Base-by-base conservation (phyloP, 225 moss, liverwort and hornwort genomes). In the Marchantia polymorpha region DNA sequence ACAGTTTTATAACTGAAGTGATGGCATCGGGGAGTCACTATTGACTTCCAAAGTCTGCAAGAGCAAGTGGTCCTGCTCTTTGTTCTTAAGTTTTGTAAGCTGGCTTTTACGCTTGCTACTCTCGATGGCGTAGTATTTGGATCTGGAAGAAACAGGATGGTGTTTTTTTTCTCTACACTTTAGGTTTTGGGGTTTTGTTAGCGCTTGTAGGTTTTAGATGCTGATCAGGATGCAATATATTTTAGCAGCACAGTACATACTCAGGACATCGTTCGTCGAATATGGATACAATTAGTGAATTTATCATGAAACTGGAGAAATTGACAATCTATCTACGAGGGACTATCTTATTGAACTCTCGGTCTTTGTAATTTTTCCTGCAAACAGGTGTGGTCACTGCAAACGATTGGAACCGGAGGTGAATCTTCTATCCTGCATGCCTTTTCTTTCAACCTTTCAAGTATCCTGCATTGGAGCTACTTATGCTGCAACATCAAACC, bases 381-480 rank as follows among this genome's bases (percentile, higher is more conserved):
- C 30, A 26, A 65, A 15, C 87, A 90, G 90, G 91, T 97, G 97
- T 77, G 97, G 97, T 29, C 94, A 97, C 82, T 97, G 94, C 81
- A 93, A 94, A 87, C 87, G 81, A 13, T 76, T 97, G 80, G 50
- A 86, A 39, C 94, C 94, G n/a, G 92, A 92, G 94, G 94, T 92
- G 48, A 83, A 31, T 8, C 8, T 70, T 48, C 14, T 20, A 22
- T 69, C 17, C 46, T 72, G 72, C 72, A 72, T 23, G n/a, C 20
- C 52, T 50, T 5, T 8, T 4, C 39, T 46, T 46, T 31, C 7
- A n/a, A 12, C 31, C n/a, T 49, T 6, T 50, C 10, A 20, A 51
- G 2, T 39, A 39, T 71, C 19, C 12, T 61, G 58, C 15, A 3
- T 20, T 58, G 58, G 58, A 58, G 16, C 20, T 58, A 58, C 58